These are phyloP conservation scores for Vishniacozyma victoriae DNA, from an alignment of 768 basidiomycete genomes.

Conservation along the genomic window DNA sequence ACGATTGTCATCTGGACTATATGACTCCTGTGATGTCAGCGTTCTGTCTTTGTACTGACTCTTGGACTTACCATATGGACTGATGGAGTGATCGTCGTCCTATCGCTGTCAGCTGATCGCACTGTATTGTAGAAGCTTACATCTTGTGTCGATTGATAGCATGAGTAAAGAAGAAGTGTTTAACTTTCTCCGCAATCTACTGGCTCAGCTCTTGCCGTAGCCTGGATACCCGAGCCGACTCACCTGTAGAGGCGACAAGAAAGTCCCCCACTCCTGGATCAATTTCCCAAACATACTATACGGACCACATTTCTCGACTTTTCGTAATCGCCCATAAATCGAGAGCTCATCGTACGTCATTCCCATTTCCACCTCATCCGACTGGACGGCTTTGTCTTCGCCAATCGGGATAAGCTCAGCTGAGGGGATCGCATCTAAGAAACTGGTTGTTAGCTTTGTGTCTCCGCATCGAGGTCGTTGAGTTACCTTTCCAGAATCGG, in stretches of 20 bases:
- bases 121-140: constrained; percentile 51
- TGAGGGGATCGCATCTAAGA: constrained; percentile 84
- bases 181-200: constrained; percentile 95
- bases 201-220: neutral
- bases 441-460: constrained; percentile 53
- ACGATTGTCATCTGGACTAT: constrained; percentile 96
- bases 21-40: constrained; percentile 64
- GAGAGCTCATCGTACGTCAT: constrained; percentile 99
- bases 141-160: constrained; percentile 98
- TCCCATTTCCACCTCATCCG: constrained; percentile 98
- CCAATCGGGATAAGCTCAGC: constrained; percentile 96
- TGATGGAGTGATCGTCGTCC: constrained; percentile 42
- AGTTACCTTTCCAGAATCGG: constrained; percentile 71
- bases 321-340: constrained; percentile 84
- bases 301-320: constrained; percentile 95
- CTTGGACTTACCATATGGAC: constrained; percentile 37
- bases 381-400: constrained; percentile 78
- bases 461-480: neutral
- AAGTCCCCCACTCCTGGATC: constrained; percentile 83
- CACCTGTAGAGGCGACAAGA: constrained; percentile 76
- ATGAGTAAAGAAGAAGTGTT: constrained; percentile 92
- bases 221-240: constrained; percentile 12
- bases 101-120: constrained; percentile 4
- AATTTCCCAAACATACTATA: constrained; percentile 97
- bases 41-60: too few species aligned